These are phyloP conservation scores for Malassezia globosa DNA, from an alignment of 1,284 basidiomycete genomes.

Conservation along the genomic window DNA sequence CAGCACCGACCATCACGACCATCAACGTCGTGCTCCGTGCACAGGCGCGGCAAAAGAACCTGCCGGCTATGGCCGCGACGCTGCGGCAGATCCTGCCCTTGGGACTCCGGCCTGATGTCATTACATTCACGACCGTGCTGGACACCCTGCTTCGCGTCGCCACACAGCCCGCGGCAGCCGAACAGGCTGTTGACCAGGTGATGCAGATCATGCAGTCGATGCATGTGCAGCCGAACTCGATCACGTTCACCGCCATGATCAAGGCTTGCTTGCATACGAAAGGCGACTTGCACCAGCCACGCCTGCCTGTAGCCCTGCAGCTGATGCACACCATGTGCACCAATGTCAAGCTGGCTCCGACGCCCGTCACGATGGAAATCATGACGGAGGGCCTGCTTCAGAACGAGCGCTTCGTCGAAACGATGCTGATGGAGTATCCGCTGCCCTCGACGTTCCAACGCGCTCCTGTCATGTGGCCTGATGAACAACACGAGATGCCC, in stretches of 20 bases:
- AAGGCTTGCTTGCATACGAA: constrained; percentile 24
- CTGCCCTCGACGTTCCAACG: not conserved
- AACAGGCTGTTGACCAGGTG: constrained; percentile 20
- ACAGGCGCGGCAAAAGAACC: constrained; percentile 20
- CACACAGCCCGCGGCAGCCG: constrained; percentile 16
- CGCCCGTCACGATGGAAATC: constrained; percentile 28
- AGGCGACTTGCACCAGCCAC: constrained; percentile 7
- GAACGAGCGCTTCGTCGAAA: constrained; percentile 16
- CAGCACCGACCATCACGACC: constrained; percentile 30
- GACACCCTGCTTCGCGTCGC: constrained; percentile 30
- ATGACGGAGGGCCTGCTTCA: constrained; percentile 23
- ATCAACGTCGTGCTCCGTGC: constrained; percentile 34
- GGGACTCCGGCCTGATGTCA: constrained; percentile 26
- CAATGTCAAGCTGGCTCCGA: constrained; percentile 23
- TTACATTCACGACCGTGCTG: constrained; percentile 36
- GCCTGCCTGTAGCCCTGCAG: constrained; percentile 26
- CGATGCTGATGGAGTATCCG: constrained; percentile 13
- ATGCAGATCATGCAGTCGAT: constrained; percentile 28
- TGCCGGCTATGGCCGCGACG: constrained; percentile 18
- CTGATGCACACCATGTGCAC: constrained; percentile 30
- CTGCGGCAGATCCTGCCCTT: constrained; percentile 22
- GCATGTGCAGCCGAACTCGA: constrained; percentile 25
- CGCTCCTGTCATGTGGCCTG: not conserved
- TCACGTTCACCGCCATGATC: constrained; percentile 39
- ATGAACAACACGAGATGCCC: constrained; percentile 4